A percentile compares a stretch with the other conserved stretches of the same genome.
Conservation (phyloP, 2,329 filamentous ascomycete species). For the Sclerotinia spermophila region DNA sequence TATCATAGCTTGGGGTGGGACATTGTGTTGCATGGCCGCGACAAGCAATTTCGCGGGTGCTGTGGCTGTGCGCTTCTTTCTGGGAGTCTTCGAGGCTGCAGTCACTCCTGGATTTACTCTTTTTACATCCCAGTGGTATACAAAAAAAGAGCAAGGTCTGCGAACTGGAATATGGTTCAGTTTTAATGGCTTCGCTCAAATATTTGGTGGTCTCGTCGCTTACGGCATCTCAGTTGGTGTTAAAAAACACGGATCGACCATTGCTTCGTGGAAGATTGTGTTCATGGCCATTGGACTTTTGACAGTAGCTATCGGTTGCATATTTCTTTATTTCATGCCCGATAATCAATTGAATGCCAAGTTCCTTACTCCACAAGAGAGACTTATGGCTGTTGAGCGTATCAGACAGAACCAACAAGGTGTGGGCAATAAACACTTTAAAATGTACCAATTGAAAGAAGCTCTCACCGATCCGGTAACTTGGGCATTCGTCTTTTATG, state of each 20-base stretch:
- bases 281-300: slow-evolving; percentile 47
- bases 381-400: slow-evolving; percentile 44
- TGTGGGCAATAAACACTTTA: slow-evolving; percentile 52
- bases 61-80: slow-evolving; percentile 62
- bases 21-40: slow-evolving; percentile 60
- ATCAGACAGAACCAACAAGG: slow-evolving; percentile 56
- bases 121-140: slow-evolving; percentile 70
- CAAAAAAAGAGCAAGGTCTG: slow-evolving; percentile 62
- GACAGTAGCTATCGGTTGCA: slow-evolving; percentile 41
- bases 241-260: slow-evolving; percentile 47
- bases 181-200: slow-evolving; percentile 62
- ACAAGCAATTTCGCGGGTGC: slow-evolving; percentile 58
- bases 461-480: slow-evolving; percentile 38
- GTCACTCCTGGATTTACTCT: slow-evolving; percentile 67
- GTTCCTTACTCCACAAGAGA: slow-evolving; percentile 44
- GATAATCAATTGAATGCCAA: slow-evolving; percentile 44
- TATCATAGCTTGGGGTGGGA: slow-evolving; percentile 58
- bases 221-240: slow-evolving; percentile 58
- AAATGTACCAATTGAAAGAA: slow-evolving; percentile 50
- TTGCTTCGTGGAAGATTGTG: slow-evolving; percentile 58
- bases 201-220: slow-evolving; percentile 59
- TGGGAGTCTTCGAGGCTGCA: slow-evolving; percentile 65
- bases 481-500: slow-evolving; percentile 44
- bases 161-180: slow-evolving; percentile 65
- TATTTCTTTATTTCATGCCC: slow-evolving; percentile 45